Evolutionary conservation across 331 rosid species (phyloP), one percentile per base, ranked within the genome.

Genomic region (Malus hybrid): DNA sequence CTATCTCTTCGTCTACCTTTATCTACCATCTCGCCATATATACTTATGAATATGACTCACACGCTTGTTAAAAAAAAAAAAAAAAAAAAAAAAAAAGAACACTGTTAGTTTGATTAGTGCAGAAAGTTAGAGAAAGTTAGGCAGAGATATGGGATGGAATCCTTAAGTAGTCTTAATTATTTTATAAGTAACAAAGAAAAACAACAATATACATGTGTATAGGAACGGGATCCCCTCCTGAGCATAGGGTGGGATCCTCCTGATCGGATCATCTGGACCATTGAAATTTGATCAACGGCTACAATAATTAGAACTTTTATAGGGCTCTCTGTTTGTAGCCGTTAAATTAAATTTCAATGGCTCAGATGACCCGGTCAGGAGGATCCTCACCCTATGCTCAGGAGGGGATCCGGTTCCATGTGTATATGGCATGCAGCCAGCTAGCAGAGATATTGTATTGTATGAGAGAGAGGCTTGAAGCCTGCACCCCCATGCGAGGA

Each of bases 401-500:
- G 24, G 24, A 24, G 24, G 24, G 24, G 24, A 24, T 24, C 24
- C 24, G 24, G 24, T 24, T 24, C 24, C 24, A 24, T 28, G 14
- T 42, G 4, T 54, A 19, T 19, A 55, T 55, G 60, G 63, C 63
- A n/a, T n/a, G 64, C 64, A 57, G 33, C 34, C 34, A 61, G 18
- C 16, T 61, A 61, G 66, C 34, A 27, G 66, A 61, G 33, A 61
- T 27, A 61, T 27, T 16, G n/a, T 52, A 57, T 57, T 16, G n/a
- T 52, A 57, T 57, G 28, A 22, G 72, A 56, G 79, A 78, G 63
- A 84, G 84, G 77, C 79, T 83, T 61, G 87, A 73, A 81, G 71
- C 57, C 83, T 90, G 98, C 87, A 75, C 86, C 94, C 94, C 78
- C 83, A 18, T 29, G 61, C 8, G 86, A 82, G 80, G 93, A 93